These are phyloP conservation scores for Termitomyces sp. DNA, from an alignment of 768 basidiomycete species.

Conservation along the genomic window DNA sequence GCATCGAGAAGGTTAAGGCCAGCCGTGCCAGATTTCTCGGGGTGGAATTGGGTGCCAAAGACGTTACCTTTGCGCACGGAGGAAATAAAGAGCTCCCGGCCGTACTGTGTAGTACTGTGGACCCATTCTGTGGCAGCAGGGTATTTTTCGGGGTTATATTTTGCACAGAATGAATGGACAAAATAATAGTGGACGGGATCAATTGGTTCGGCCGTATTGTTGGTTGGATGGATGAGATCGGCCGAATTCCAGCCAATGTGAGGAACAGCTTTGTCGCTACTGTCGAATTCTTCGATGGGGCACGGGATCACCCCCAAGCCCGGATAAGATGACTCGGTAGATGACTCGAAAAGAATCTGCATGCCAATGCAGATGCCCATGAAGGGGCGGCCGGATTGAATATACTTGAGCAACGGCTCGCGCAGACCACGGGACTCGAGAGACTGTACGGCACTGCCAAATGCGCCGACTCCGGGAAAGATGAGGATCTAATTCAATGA, in stretches of 20 bases:
- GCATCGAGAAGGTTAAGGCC: slow-evolving; percentile 77
- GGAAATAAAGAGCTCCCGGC: slow-evolving; percentile 88
- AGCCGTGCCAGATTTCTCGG: slow-evolving; percentile 92
- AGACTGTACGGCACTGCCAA: slow-evolving; percentile 81
- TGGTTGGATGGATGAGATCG: slow-evolving; percentile 49
- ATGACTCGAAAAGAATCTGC: slow-evolving; percentile 91
- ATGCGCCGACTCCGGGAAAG: slow-evolving; percentile 96
- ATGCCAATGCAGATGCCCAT: slow-evolving; percentile 99
- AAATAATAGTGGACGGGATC: slow-evolving; percentile 85
- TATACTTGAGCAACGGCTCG: slow-evolving; percentile 78
- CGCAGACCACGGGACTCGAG: slow-evolving; percentile 72
- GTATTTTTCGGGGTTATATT: slow-evolving; percentile 57
- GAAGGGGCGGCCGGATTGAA: slow-evolving; percentile 87
- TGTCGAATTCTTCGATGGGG: slow-evolving; percentile 71
- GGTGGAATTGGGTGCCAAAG: slow-evolving; percentile 95
- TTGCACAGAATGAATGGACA: slow-evolving; percentile 92
- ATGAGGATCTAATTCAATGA: slow-evolving; percentile 70
- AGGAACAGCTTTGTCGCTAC: slow-evolving; percentile 81
- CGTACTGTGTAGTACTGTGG: slow-evolving; percentile 89
- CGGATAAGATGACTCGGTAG: slow-evolving; percentile 69
- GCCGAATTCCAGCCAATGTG: slow-evolving; percentile 98
- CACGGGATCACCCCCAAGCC: slow-evolving; percentile 88
- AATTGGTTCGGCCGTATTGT: slow-evolving; percentile 46
- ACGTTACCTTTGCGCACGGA: slow-evolving; percentile 80
- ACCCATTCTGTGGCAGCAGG: slow-evolving; percentile 70